Percentiles rank a stretch among this genome's conserved stretches.
Evolutionary conservation across 345 rosid species (phyloP).

Genomic region (Jatropha curcas): DNA sequence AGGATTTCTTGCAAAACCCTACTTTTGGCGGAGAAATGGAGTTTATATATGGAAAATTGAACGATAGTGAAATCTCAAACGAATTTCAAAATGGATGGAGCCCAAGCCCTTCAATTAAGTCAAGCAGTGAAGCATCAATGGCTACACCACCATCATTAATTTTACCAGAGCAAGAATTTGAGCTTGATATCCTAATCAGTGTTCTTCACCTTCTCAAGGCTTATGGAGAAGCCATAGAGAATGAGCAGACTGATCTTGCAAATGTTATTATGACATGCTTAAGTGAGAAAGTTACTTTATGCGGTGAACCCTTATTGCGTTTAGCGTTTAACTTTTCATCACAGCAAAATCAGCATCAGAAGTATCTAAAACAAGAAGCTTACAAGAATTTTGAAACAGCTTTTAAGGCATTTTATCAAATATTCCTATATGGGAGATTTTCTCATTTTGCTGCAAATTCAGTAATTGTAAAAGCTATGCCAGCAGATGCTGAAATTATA

Average conservation of each 20-base stretch:
- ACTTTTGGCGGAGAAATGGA: constrained; percentile 18
- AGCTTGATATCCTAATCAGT: constrained; percentile 23
- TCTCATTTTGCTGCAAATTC: constrained; percentile 57
- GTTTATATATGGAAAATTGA: not conserved
- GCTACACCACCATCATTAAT: constrained; percentile 16
- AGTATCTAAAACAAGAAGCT: constrained; percentile 39
- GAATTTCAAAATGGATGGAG: constrained; percentile 30
- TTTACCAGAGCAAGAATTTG: constrained; percentile 30
- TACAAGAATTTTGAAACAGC: constrained; percentile 41
- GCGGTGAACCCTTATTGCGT: constrained; percentile 43
- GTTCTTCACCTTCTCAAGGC: constrained; percentile 46
- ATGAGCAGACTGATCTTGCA: constrained; percentile 35
- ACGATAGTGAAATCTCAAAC: constrained; percentile 20
- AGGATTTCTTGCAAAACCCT: constrained; percentile 25
- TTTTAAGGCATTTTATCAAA: constrained; percentile 44
- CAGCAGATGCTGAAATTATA: constrained; percentile 30
- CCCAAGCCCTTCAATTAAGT: constrained; percentile 34
- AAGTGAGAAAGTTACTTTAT: constrained; percentile 40
- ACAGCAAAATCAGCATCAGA: constrained; percentile 15
- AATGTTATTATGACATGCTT: constrained; percentile 36
- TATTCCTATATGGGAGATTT: constrained; percentile 48
- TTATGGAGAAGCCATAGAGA: constrained; percentile 43
- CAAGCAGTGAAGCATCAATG: constrained; percentile 30
- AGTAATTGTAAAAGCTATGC: constrained; percentile 42
- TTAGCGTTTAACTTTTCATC: constrained; percentile 42